A percentile compares a stretch with the other conserved stretches of the same genome.
phyloP scores from a whole-genome alignment of 2,329 filamentous ascomycete genomes.

The Claviceps sp. region DNA sequence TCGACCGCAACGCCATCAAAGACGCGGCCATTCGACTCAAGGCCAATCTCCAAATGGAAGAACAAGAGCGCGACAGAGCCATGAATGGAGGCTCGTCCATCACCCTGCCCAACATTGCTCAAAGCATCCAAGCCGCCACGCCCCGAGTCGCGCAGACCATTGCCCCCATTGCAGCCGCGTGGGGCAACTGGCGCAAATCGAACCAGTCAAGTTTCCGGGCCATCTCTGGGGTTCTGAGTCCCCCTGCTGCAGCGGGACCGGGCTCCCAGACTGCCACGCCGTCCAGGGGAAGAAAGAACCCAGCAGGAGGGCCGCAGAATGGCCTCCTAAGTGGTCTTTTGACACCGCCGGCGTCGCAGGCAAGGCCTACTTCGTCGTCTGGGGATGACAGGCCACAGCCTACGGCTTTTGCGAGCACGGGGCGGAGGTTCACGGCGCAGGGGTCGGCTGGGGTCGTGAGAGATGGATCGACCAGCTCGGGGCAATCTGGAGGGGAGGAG shows the following conservation, averaged over 20 bases:
- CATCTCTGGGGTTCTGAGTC: slow-evolving; percentile 33
- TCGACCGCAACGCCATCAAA: slow-evolving; percentile 66
- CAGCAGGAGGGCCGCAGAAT: slow-evolving; percentile 31
- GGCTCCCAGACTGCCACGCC: slow-evolving; percentile 37
- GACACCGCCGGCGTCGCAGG: slow-evolving; percentile 72
- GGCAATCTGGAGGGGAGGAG: slow-evolving; percentile 19
- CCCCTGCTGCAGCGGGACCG: slow-evolving; percentile 20
- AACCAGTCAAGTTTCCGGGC: slow-evolving; percentile 36
- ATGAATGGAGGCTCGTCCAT: slow-evolving; percentile 56
- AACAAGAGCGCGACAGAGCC: slow-evolving; percentile 82
- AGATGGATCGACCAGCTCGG: slow-evolving; percentile 18
- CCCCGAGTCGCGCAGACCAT: slow-evolving; percentile 77
- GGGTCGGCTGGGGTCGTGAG: slow-evolving; percentile 14
- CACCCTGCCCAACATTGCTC: slow-evolving; percentile 62
- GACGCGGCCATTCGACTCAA: slow-evolving; percentile 88
- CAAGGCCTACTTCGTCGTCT: slow-evolving; percentile 46
- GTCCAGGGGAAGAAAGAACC: slow-evolving; percentile 43
- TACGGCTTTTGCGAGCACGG: slow-evolving; percentile 47
- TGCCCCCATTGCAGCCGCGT: slow-evolving; percentile 71
- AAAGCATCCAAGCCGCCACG: slow-evolving; percentile 63
- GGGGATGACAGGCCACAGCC: slow-evolving; percentile 32
- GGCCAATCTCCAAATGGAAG: slow-evolving; percentile 94
- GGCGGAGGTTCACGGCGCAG: slow-evolving; percentile 42
- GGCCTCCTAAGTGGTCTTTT: slow-evolving; percentile 65
- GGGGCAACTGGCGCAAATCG: slow-evolving; percentile 81